Conservation (phyloP, 2,329 filamentous ascomycete genomes). For the Xylogone sp. region DNA sequence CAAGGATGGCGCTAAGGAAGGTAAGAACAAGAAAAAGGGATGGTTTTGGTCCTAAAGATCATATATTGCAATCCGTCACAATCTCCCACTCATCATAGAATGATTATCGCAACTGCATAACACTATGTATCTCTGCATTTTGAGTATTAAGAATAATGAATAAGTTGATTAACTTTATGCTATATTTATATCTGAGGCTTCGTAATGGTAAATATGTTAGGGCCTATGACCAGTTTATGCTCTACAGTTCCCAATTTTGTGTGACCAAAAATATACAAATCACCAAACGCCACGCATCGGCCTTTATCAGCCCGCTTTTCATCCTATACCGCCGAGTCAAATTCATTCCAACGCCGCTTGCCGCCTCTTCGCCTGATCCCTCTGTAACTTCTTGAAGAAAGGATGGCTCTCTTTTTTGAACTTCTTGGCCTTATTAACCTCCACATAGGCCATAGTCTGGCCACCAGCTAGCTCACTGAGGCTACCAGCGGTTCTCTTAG, state of each 20-base stretch:
- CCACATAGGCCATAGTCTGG: conserved; percentile 95
- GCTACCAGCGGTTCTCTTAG: conserved; percentile 77
- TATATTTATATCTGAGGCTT: background rate
- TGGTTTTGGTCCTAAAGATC: background rate
- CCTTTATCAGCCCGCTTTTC: background rate
- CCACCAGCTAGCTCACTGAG: conserved; percentile 85
- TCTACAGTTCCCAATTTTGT: background rate
- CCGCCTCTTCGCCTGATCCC: conserved; percentile 56
- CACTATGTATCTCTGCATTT: too few relatives aligned
- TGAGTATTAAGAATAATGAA: too few relatives aligned
- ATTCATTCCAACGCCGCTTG: conserved; percentile 30
- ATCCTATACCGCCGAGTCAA: background rate
- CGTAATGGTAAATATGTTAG: background rate
- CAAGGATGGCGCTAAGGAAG: background rate
- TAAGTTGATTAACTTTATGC: too few relatives aligned
- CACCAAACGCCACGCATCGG: background rate
- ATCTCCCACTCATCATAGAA: background rate
- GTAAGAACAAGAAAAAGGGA: background rate
- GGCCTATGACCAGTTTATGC: background rate
- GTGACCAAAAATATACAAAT: background rate
- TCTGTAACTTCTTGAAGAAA: conserved; percentile 63
- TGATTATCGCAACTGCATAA: too few relatives aligned
- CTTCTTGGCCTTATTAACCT: conserved; percentile 72
- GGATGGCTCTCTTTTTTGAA: conserved; percentile 52
- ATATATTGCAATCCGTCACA: background rate